These are phyloP conservation scores for Daldinia sp. DNA, from an alignment of 2,329 filamentous ascomycete species.

Conservation along the genomic window DNA sequence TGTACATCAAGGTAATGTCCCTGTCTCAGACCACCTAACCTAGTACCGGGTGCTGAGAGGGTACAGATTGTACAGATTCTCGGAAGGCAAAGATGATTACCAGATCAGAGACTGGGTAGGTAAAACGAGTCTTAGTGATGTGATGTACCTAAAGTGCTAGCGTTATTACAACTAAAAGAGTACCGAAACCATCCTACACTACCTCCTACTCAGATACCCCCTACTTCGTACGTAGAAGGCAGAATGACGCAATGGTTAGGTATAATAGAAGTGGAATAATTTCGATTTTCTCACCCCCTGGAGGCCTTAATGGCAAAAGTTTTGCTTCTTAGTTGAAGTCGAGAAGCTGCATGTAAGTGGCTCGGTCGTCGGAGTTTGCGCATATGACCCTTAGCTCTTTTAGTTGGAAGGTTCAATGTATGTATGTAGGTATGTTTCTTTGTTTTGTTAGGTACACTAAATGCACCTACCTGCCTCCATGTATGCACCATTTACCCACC, in stretches of 20 bases:
- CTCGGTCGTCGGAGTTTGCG: conserved; percentile 29
- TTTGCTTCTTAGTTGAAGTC: conserved; percentile 5
- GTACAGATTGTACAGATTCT: conserved; percentile 39
- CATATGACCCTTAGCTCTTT: conserved; percentile 10
- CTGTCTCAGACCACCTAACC: conserved; percentile 29
- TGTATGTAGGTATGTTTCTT: conserved; percentile 1
- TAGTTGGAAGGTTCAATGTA: conserved; percentile 29
- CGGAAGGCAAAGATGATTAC: conserved; percentile 42
- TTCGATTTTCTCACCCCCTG: not conserved
- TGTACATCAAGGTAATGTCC: conserved; percentile 36
- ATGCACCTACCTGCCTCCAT: conserved; percentile 18
- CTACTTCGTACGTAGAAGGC: not conserved
- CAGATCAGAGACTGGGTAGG: conserved; percentile 41
- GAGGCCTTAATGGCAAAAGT: conserved; percentile 16
- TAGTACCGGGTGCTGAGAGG: conserved; percentile 24
- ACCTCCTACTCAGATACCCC: not conserved
- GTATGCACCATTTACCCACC: conserved; percentile 10
- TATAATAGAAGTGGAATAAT: not conserved
- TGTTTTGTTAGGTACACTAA: not conserved
- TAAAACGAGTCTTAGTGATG: conserved; percentile 32
- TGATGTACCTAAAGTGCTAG: not conserved
- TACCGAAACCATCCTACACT: no score
- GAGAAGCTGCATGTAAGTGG: conserved; percentile 8
- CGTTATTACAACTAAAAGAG: not conserved
- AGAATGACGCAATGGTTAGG: not conserved